A percentile compares a stretch with the other conserved stretches of the same genome.
Conservation (phyloP, 306 rosid species). For the Glycyrrhiza uralensis region DNA sequence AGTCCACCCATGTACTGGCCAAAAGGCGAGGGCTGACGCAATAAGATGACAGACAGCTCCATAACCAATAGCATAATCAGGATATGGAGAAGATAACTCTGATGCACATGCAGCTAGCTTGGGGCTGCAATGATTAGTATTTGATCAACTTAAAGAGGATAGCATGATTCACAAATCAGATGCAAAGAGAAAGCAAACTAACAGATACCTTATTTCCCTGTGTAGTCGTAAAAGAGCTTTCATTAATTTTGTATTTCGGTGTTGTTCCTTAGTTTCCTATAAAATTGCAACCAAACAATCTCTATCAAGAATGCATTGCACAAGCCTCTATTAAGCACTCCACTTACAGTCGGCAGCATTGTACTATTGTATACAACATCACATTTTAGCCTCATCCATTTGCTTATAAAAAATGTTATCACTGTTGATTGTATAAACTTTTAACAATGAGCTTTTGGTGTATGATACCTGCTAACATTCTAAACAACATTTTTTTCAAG, state of each 20-base stretch:
- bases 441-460: neutral
- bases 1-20: slow-evolving; percentile 97
- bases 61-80: slow-evolving; percentile 84
- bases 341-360: neutral
- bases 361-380: neutral
- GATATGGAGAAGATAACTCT: slow-evolving; percentile 73
- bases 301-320: slow-evolving; percentile 23
- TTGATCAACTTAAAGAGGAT: slow-evolving; percentile 31
- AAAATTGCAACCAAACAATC: slow-evolving; percentile 32
- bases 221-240: slow-evolving; percentile 84
- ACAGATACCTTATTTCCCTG: slow-evolving; percentile 82
- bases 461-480: neutral
- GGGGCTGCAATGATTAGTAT: slow-evolving; percentile 63
- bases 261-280: slow-evolving; percentile 94
- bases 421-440: neutral
- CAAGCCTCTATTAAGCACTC: neutral
- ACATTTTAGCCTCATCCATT: neutral
- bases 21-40: slow-evolving; percentile 85
- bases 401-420: neutral
- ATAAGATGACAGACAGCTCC: slow-evolving; percentile 93
- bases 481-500: neutral
- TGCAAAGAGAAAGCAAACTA: slow-evolving; percentile 23
- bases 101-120: slow-evolving; percentile 89
- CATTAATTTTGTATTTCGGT: slow-evolving; percentile 85
- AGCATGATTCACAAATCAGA: slow-evolving; percentile 6